Conservation (phyloP, 495 filamentous ascomycete genomes). For the Penicillium lividum region DNA sequence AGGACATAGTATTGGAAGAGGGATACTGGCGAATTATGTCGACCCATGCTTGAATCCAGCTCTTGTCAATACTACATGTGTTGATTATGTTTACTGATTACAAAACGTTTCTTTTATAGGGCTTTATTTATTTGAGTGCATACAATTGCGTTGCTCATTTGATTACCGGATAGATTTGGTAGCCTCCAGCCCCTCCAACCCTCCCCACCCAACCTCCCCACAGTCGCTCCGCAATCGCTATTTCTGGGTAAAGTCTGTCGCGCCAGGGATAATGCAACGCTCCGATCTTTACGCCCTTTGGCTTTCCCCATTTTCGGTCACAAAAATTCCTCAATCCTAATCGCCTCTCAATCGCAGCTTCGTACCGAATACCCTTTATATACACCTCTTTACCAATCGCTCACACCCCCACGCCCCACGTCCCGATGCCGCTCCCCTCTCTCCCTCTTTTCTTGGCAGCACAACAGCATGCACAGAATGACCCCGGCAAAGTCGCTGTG, state of each 20-base stretch:
- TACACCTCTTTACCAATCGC: neutral
- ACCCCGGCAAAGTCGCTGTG: conserved; percentile 67
- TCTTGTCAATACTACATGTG: neutral
- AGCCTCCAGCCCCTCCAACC: neutral
- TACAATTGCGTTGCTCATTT: neutral
- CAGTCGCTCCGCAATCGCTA: neutral
- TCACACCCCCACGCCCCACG: neutral
- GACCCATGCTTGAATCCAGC: neutral
- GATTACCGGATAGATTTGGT: neutral
- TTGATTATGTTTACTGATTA: too few relatives aligned
- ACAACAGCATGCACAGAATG: conserved; percentile 52
- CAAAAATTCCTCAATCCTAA: neutral
- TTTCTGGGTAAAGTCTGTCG: neutral
- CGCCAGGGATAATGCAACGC: neutral
- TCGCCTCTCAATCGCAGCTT: neutral
- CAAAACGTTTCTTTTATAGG: neutral
- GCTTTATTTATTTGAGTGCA: neutral
- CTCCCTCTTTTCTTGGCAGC: conserved; percentile 73
- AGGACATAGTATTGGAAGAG: neutral
- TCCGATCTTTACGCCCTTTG: neutral
- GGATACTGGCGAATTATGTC: neutral
- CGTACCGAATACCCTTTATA: neutral
- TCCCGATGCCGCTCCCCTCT: conserved; percentile 55
- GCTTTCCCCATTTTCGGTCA: neutral
- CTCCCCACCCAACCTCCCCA: neutral